Conservation (phyloP, 108 stramenopile genomes). For the Cyclotella atomus region DNA sequence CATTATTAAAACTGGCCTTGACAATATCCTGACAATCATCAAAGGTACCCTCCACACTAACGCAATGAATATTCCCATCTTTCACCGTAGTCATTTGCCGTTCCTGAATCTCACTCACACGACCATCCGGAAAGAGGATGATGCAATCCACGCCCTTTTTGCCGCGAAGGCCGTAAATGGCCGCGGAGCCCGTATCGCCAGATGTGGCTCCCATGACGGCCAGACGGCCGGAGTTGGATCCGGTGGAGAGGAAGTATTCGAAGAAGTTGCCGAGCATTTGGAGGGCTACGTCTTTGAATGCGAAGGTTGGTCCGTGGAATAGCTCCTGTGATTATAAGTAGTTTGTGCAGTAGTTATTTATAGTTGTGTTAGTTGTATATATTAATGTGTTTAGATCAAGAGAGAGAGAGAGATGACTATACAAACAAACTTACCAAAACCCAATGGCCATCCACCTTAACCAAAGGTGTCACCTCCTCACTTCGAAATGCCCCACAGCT, state of each 20-base stretch:
- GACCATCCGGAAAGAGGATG: conserved; percentile 96
- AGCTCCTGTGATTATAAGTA: conserved; percentile 75
- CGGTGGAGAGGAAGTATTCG: conserved; percentile 96
- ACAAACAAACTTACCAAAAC: conserved; percentile 72
- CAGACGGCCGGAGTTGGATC: conserved; percentile 85
- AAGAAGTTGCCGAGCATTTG: conserved; percentile 99
- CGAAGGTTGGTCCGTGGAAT: conserved; percentile 99
- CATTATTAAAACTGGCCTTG: conserved; percentile 93
- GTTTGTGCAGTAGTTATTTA: not conserved
- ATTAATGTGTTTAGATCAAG: not conserved
- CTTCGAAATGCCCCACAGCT: conserved; percentile 90
- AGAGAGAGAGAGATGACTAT: too few relatives aligned
- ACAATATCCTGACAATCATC: conserved; percentile 99
- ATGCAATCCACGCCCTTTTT: conserved; percentile 97
- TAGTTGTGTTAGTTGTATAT: not conserved
- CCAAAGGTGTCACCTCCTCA: conserved; percentile 91
- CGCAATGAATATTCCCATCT: conserved; percentile 96
- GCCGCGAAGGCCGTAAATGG: conserved; percentile 98
- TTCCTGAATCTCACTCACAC: conserved; percentile 95
- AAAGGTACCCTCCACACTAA: conserved; percentile 93
- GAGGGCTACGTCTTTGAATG: conserved; percentile 99
- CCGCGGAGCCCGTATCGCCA: conserved; percentile 96
- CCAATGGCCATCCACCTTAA: conserved; percentile 75
- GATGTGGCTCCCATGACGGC: conserved; percentile 96
- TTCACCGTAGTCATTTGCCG: conserved; percentile 98